Percentiles rank a stretch among this genome's conserved stretches.
Conservation (phyloP, 2,329 filamentous ascomycete species). For the Aspergillus sclerotialis region DNA sequence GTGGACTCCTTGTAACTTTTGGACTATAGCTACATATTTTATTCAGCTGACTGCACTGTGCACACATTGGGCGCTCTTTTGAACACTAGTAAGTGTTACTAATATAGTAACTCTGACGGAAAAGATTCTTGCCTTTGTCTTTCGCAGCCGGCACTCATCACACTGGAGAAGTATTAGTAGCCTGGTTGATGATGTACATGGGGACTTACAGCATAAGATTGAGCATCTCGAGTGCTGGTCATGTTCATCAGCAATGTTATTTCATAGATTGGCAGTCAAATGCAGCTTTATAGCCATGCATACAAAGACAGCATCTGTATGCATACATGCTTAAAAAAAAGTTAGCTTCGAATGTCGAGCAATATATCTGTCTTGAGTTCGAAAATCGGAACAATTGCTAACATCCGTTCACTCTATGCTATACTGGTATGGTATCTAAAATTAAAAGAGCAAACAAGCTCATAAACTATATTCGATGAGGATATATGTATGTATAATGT, state of each 20-base stretch:
- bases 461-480: no score
- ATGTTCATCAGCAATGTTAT: slow-evolving; percentile 24
- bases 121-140: slow-evolving; percentile 27
- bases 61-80: slow-evolving; percentile 34
- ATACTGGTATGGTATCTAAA: no score
- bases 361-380: no score
- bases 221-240: slow-evolving; percentile 34
- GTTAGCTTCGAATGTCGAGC: no score
- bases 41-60: slow-evolving; percentile 32
- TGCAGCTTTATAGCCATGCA: slow-evolving; percentile 24
- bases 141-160: slow-evolving; percentile 34
- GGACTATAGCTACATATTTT: slow-evolving; percentile 38
- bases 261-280: slow-evolving; percentile 16
- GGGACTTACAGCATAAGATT: slow-evolving; percentile 33
- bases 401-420: no score
- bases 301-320: slow-evolving; percentile 26
- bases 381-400: no score
- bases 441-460: no score
- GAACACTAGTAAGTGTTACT: slow-evolving; percentile 25
- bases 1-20: slow-evolving; percentile 34
- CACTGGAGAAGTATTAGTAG: slow-evolving; percentile 20
- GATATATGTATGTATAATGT: no score
- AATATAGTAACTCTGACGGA: not conserved
- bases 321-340: no score
- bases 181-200: not conserved